Conservation (phyloP, 345 rosid species). For the Murraya paniculata region DNA sequence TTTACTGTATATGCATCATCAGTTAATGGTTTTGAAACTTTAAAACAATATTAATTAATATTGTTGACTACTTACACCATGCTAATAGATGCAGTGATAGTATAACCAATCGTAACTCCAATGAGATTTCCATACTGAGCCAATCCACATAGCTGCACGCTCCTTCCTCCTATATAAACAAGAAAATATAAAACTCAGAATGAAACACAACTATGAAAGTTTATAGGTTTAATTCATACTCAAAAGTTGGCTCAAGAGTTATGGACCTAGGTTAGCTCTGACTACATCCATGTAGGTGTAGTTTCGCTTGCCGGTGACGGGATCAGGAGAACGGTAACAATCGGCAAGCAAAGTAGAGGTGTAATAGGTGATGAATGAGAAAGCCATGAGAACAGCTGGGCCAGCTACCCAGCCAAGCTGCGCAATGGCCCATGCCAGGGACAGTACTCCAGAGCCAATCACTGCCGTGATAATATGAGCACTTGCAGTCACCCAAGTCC, state of each 20-base stretch:
- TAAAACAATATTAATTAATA: background rate
- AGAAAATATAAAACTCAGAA: no score
- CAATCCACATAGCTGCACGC: conserved; percentile 61
- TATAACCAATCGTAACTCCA: conserved; percentile 73
- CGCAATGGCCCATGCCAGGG: conserved; percentile 84
- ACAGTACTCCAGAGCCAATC: conserved; percentile 85
- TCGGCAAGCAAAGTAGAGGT: conserved; percentile 81
- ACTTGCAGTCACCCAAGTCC: conserved; percentile 79
- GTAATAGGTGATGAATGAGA: conserved; percentile 73
- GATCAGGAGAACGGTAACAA: conserved; percentile 69
- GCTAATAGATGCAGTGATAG: conserved; percentile 91
- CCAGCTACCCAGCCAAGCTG: conserved; percentile 93
- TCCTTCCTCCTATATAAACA: conserved; percentile 45
- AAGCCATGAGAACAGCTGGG: conserved; percentile 58
- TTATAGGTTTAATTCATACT: no score
- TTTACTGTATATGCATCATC: background rate
- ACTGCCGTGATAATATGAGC: conserved; percentile 93
- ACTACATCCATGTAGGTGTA: conserved; percentile 92
- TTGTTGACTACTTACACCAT: conserved; percentile 66
- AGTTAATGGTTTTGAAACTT: background rate
- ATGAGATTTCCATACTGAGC: conserved; percentile 75
- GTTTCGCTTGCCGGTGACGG: conserved; percentile 67
- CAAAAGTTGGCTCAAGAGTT: no score
- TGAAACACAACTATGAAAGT: no score
- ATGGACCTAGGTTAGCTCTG: conserved; percentile 58